phyloP scores from a whole-genome alignment of 2,329 filamentous ascomycete species.

The Aspergillus costaricaensis region DNA sequence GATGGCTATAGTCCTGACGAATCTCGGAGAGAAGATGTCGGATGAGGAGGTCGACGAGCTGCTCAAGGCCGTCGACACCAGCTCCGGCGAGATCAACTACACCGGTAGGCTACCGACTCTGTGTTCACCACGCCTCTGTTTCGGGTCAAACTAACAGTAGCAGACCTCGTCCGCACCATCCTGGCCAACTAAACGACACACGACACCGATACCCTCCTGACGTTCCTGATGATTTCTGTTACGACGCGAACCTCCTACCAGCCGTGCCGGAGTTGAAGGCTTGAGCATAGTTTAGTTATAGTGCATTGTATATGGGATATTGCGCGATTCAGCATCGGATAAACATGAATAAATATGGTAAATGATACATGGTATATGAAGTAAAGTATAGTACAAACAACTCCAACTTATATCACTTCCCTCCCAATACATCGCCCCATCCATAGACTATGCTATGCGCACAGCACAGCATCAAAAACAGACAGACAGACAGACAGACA shows the following conservation, averaged over 20 bases:
- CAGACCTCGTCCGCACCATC: slow-evolving; percentile 82
- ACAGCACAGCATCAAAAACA: too few species aligned
- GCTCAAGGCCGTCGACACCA: slow-evolving; percentile 96
- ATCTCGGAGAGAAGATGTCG: slow-evolving; percentile 98
- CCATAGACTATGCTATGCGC: too few species aligned
- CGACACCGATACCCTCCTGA: slow-evolving; percentile 33
- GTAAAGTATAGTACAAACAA: not conserved
- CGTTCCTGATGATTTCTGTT: slow-evolving; percentile 24
- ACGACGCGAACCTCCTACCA: slow-evolving; percentile 12
- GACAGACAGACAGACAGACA: too few species aligned
- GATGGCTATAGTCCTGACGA: slow-evolving; percentile 71
- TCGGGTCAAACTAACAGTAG: not conserved
- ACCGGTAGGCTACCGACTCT: slow-evolving; percentile 64
- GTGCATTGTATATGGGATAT: slow-evolving; percentile 6
- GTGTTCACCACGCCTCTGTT: too few species aligned
- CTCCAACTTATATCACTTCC: too few species aligned
- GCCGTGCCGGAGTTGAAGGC: slow-evolving; percentile 6
- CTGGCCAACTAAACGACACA: slow-evolving; percentile 69
- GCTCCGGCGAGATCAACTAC: slow-evolving; percentile 96
- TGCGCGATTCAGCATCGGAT: slow-evolving; percentile 4
- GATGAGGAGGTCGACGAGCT: slow-evolving; percentile 99
- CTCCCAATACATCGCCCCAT: too few species aligned
- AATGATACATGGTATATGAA: not conserved
- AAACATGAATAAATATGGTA: not conserved
- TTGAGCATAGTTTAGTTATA: slow-evolving; percentile 13